Percentiles rank a stretch among this genome's conserved stretches.
Evolutionary conservation across 2,329 filamentous ascomycete species (phyloP).

Genomic region (Fonsecaea nubica): DNA sequence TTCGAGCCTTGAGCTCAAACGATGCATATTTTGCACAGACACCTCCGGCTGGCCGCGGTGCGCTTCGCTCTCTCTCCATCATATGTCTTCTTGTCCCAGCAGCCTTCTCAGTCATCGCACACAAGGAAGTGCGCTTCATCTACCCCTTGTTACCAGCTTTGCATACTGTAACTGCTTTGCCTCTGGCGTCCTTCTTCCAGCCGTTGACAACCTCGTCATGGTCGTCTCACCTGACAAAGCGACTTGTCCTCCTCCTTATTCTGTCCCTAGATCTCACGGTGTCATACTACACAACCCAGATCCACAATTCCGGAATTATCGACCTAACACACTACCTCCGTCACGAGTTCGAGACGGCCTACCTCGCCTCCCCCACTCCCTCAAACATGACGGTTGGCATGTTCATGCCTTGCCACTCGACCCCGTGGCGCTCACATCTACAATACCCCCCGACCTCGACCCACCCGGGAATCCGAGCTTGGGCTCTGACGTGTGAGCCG

Average conservation of each 20-base stretch:
- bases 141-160: conserved; percentile 89
- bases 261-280: conserved; percentile 73
- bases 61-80: conserved; percentile 62
- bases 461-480: conserved; percentile 67
- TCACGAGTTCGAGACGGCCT: conserved; percentile 69
- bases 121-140: conserved; percentile 98
- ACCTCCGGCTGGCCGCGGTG: conserved; percentile 21
- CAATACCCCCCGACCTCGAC: conserved; percentile 62
- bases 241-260: conserved; percentile 61
- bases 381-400: conserved; percentile 69
- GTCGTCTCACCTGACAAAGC: conserved; percentile 54
- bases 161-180: conserved; percentile 76
- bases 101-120: conserved; percentile 77
- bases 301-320: conserved; percentile 82
- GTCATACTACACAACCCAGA: conserved; percentile 73
- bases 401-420: conserved; percentile 94
- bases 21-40: conserved; percentile 8
- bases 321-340: conserved; percentile 77
- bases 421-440: conserved; percentile 90
- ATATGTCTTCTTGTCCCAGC: conserved; percentile 66
- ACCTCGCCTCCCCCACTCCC: conserved; percentile 52
- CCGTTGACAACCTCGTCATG: conserved; percentile 37
- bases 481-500: conserved; percentile 89
- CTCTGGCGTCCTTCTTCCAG: conserved; percentile 53
- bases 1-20: conserved; percentile 49